phyloP scores from a whole-genome alignment of 441 rosid species.

The Arabidopsis hybrid region DNA sequence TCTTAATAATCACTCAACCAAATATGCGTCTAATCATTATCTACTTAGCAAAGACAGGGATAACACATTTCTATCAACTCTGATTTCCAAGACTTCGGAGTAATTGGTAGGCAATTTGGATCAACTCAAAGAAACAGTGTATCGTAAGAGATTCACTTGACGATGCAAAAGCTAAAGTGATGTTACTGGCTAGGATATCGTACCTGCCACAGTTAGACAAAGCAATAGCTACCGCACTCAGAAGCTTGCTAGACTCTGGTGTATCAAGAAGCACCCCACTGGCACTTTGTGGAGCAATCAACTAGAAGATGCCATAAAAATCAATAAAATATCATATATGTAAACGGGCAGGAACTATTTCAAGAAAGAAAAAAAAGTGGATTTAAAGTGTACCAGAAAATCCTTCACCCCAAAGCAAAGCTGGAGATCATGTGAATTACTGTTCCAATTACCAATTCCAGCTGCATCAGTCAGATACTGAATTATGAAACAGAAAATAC shows the following conservation, averaged over 20 bases:
- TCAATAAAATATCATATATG: slow-evolving; percentile 16
- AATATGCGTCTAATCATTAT: slow-evolving; percentile 12
- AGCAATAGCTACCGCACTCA: slow-evolving; percentile 95
- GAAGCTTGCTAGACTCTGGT: slow-evolving; percentile 94
- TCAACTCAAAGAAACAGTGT: slow-evolving; percentile 32
- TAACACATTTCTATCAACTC: slow-evolving; percentile 1
- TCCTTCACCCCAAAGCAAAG: slow-evolving; percentile 95
- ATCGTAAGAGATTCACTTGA: slow-evolving; percentile 10
- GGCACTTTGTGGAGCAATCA: slow-evolving; percentile 97
- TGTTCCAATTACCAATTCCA: slow-evolving; percentile 68
- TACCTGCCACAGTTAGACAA: slow-evolving; percentile 94
- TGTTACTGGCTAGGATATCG: slow-evolving; percentile 44
- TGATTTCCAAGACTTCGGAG: slow-evolving; percentile 5
- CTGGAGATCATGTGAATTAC: slow-evolving; percentile 84
- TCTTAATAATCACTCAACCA: neutral
- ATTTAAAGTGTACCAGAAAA: slow-evolving; percentile 72
- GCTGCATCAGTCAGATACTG: slow-evolving; percentile 57
- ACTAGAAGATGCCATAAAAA: slow-evolving; percentile 53
- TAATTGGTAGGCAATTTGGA: slow-evolving; percentile 15
- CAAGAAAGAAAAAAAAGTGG: slow-evolving; percentile 23
- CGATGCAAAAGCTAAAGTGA: slow-evolving; percentile 14
- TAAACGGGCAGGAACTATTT: slow-evolving; percentile 13
- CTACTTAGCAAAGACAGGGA: slow-evolving; percentile 22
- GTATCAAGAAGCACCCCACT: slow-evolving; percentile 97
- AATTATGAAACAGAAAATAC: slow-evolving; percentile 44